A percentile compares a stretch with the other conserved stretches of the same genome.
Evolutionary conservation across 108 stramenopile species (phyloP).

Genomic region (Seminavis robusta): DNA sequence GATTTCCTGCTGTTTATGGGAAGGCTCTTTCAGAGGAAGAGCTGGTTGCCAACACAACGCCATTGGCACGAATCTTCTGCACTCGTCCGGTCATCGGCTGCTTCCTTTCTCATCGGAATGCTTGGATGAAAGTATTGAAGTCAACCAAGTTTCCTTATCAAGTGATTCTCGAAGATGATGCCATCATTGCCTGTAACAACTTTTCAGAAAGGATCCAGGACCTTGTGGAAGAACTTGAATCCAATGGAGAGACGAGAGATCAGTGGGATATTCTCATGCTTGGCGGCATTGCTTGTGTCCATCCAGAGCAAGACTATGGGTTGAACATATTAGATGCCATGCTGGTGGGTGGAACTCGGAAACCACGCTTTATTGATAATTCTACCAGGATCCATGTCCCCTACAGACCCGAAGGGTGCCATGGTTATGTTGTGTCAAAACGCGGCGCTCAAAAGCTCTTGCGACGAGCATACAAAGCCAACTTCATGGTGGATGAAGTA

Average conservation of each 20-base stretch:
- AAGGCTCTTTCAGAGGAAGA: constrained; percentile 6
- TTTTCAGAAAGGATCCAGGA: constrained; percentile 4
- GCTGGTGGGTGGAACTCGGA: background rate
- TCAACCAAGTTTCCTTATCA: constrained; percentile 9
- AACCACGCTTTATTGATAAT: background rate
- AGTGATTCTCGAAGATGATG: constrained; percentile 25
- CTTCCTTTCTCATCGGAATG: constrained; percentile 20
- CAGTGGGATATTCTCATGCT: constrained; percentile 29
- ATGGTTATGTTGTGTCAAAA: constrained; percentile 17
- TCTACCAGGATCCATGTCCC: constrained; percentile 13
- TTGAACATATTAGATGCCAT: constrained; percentile 1
- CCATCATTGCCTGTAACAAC: constrained; percentile 6
- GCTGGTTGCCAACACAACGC: constrained; percentile 5
- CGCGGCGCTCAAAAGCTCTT: constrained; percentile 18
- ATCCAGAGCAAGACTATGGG: constrained; percentile 19
- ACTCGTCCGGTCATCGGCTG: constrained; percentile 22
- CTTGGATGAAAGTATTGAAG: constrained; percentile 7
- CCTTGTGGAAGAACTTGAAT: background rate
- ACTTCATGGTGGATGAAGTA: too few species aligned
- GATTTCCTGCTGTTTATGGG: constrained; percentile 15
- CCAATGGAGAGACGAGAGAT: background rate
- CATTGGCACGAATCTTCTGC: constrained; percentile 10
- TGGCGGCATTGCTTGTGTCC: constrained; percentile 21
- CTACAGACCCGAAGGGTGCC: constrained; percentile 9
- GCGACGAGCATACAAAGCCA: too few species aligned